phyloP scores from a whole-genome alignment of 2,329 filamentous ascomycete species.

The Cordyceps pruinosa region DNA sequence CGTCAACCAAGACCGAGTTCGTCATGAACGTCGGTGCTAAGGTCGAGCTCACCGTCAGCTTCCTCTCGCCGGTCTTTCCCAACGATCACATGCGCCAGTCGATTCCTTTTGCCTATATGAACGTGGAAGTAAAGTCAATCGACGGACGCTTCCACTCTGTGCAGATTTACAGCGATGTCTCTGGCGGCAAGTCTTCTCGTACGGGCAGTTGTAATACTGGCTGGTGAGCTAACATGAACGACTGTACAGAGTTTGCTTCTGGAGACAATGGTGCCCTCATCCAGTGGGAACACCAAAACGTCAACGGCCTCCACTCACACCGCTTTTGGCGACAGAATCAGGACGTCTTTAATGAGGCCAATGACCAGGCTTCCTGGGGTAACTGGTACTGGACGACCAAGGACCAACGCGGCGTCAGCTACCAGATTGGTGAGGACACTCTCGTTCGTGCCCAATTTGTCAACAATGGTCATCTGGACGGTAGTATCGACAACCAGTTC shows the following conservation, averaged over 20 bases:
- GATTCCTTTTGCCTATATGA: constrained; percentile 62
- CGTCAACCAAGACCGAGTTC: constrained; percentile 65
- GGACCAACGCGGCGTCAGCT: constrained; percentile 47
- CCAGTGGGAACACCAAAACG: constrained; percentile 54
- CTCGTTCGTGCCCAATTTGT: constrained; percentile 62
- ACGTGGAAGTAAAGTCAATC: constrained; percentile 53
- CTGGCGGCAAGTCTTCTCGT: constrained; percentile 21
- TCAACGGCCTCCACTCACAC: constrained; percentile 54
- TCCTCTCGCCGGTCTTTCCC: constrained; percentile 63
- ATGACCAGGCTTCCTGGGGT: constrained; percentile 75
- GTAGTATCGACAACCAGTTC: constrained; percentile 57
- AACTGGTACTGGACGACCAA: constrained; percentile 69
- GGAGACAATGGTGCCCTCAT: constrained; percentile 50
- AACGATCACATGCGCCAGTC: constrained; percentile 61
- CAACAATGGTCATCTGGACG: constrained; percentile 52
- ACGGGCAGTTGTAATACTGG: constrained; percentile 43
- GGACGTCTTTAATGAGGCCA: constrained; percentile 58
- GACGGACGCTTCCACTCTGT: constrained; percentile 59
- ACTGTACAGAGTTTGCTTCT: constrained; percentile 58
- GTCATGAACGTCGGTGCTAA: constrained; percentile 55
- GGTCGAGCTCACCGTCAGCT: constrained; percentile 60
- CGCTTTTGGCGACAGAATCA: constrained; percentile 55
- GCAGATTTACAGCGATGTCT: constrained; percentile 66
- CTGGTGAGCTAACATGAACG: constrained; percentile 5
- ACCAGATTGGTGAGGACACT: constrained; percentile 62